These are phyloP conservation scores for Lecanosticta acicola DNA, from an alignment of 2,329 filamentous ascomycete genomes.

Conservation along the genomic window DNA sequence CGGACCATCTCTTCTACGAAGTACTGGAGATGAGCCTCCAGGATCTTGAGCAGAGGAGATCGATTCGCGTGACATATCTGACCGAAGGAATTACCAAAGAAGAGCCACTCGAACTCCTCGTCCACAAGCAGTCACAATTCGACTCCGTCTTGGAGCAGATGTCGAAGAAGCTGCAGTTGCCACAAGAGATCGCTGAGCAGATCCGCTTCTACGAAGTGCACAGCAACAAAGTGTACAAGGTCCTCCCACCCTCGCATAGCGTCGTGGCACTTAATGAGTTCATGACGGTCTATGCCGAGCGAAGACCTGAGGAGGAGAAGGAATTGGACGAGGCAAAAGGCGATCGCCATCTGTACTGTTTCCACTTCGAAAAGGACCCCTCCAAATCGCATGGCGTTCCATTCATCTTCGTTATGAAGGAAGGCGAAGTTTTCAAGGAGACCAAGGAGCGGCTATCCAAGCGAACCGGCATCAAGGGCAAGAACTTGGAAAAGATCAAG, in stretches of 20 bases:
- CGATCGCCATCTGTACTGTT: conserved; percentile 68
- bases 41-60: conserved; percentile 90
- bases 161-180: conserved; percentile 72
- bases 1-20: conserved; percentile 82
- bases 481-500: conserved; percentile 97
- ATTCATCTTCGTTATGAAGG: conserved; percentile 81
- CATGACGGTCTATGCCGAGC: conserved; percentile 72
- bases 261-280: conserved; percentile 86
- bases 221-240: conserved; percentile 75
- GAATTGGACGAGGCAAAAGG: conserved; percentile 29
- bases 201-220: conserved; percentile 80
- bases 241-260: conserved; percentile 62
- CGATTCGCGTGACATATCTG: conserved; percentile 74
- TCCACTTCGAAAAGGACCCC: conserved; percentile 89
- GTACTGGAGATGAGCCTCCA: conserved; percentile 89
- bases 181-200: conserved; percentile 66
- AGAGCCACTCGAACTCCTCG: conserved; percentile 76
- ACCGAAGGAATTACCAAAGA: conserved; percentile 90
- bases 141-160: conserved; percentile 71
- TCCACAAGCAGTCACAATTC: conserved; percentile 77
- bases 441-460: conserved; percentile 93
- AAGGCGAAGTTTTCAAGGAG: conserved; percentile 81
- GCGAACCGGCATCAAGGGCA: conserved; percentile 90
- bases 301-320: conserved; percentile 64
- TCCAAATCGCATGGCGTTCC: conserved; percentile 80